Percentiles rank a stretch among this genome's conserved stretches.
These are phyloP conservation scores for Polysphondylium violaceum DNA, from an alignment of 78 protist species.

Conservation along the genomic window DNA sequence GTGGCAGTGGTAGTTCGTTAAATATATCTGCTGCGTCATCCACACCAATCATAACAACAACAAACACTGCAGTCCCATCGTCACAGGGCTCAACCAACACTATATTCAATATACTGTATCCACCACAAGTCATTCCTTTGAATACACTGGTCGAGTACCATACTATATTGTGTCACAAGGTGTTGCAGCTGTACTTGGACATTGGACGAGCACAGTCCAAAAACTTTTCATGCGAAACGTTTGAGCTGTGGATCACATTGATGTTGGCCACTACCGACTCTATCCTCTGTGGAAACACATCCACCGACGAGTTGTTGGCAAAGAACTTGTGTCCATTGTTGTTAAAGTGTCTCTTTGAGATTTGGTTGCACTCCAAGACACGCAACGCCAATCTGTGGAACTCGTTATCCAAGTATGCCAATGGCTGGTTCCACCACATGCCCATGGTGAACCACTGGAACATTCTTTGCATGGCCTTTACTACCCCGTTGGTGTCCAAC, in stretches of 20 bases:
- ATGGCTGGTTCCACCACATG: conserved; percentile 77
- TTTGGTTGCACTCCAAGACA: conserved; percentile 71
- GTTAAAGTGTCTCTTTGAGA: conserved; percentile 53
- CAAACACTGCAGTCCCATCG: background rate
- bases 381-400: conserved; percentile 41
- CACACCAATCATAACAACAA: background rate
- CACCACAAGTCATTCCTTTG: background rate
- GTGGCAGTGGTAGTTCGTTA: background rate
- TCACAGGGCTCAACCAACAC: no score
- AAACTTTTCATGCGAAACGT: conserved; percentile 45
- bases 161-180: conserved; percentile 63
- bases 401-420: conserved; percentile 3
- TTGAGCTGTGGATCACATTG: conserved; percentile 65
- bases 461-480: conserved; percentile 30
- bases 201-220: conserved; percentile 40
- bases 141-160: conserved; percentile 42
- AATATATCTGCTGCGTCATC: background rate
- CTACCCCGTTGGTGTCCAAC: conserved; percentile 27
- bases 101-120: no score
- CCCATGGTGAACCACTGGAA: conserved; percentile 63
- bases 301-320: conserved; percentile 29
- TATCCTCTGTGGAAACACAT: conserved; percentile 2
- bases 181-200: conserved; percentile 55
- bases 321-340: conserved; percentile 52
- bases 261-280: conserved; percentile 45